These are phyloP conservation scores for Diaporthe vexans DNA, from an alignment of 2,329 filamentous ascomycete genomes.

Conservation along the genomic window DNA sequence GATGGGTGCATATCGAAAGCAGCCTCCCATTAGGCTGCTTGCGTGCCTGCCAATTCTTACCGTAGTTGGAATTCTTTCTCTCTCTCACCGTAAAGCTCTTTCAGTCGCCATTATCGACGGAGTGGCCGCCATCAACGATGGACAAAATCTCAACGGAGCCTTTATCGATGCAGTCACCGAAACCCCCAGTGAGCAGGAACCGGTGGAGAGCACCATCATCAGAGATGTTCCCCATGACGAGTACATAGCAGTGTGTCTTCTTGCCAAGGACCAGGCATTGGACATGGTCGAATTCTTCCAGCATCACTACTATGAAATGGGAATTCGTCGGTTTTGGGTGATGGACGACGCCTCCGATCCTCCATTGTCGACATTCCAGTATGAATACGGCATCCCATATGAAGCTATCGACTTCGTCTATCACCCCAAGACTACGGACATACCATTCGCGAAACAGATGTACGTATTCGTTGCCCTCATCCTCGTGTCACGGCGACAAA, in stretches of 20 bases:
- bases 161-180: not conserved
- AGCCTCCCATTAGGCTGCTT: not conserved
- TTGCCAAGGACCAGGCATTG: not conserved
- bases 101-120: not conserved
- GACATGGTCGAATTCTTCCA: not conserved
- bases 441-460: not conserved
- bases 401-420: not conserved
- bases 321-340: not conserved
- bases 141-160: not conserved
- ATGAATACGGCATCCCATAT: not conserved
- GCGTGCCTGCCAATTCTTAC: not conserved
- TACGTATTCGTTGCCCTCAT: not conserved
- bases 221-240: not conserved
- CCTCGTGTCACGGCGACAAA: not conserved
- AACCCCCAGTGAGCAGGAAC: not conserved
- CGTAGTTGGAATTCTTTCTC: not conserved
- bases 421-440: not conserved
- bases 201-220: not conserved
- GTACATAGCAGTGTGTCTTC: not conserved
- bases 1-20: not conserved
- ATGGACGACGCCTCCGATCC: not conserved
- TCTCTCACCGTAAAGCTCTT: not conserved
- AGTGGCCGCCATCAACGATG: not conserved
- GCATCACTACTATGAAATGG: constrained; percentile 1
- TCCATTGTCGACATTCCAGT: not conserved